A percentile compares a stretch with the other conserved stretches of the same genome.
Conservation (phyloP, 106 monocot species). For the Xerophyta viscosa region DNA sequence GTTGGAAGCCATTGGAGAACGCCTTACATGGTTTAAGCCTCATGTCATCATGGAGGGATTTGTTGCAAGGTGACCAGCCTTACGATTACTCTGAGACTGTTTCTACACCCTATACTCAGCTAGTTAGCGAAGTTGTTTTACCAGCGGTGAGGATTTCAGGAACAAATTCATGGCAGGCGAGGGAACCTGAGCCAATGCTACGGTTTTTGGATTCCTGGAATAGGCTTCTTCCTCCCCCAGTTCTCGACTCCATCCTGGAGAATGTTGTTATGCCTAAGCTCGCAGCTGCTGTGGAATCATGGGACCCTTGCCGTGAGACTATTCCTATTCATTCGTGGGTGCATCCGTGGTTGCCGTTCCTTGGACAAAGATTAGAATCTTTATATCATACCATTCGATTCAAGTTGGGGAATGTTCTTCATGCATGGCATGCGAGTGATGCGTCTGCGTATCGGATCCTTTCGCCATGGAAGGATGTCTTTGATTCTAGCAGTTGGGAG, state of each 20-base stretch:
- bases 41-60: constrained; percentile 61
- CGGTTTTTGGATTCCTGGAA: constrained; percentile 81
- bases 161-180: constrained; percentile 80
- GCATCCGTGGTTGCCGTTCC: constrained; percentile 79
- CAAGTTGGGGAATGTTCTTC: constrained; percentile 72
- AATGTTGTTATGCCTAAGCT: constrained; percentile 89
- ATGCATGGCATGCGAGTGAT: constrained; percentile 78
- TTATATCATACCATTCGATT: constrained; percentile 65
- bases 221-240: constrained; percentile 50
- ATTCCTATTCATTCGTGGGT: constrained; percentile 87
- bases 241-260: constrained; percentile 77
- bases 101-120: constrained; percentile 54
- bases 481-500: constrained; percentile 83
- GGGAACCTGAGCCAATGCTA: constrained; percentile 93
- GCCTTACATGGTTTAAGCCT: constrained; percentile 62
- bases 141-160: constrained; percentile 83
- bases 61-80: constrained; percentile 71
- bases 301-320: constrained; percentile 74
- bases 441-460: constrained; percentile 63
- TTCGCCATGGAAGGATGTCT: constrained; percentile 93
- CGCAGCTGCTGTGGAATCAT: constrained; percentile 51
- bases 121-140: constrained; percentile 66
- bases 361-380: constrained; percentile 63
- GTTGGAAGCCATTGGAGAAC: constrained; percentile 79
- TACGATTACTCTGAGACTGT: constrained; percentile 61